Evolutionary conservation across 2,329 filamentous ascomycete genomes (phyloP).

Genomic region (Aspergillus persii): DNA sequence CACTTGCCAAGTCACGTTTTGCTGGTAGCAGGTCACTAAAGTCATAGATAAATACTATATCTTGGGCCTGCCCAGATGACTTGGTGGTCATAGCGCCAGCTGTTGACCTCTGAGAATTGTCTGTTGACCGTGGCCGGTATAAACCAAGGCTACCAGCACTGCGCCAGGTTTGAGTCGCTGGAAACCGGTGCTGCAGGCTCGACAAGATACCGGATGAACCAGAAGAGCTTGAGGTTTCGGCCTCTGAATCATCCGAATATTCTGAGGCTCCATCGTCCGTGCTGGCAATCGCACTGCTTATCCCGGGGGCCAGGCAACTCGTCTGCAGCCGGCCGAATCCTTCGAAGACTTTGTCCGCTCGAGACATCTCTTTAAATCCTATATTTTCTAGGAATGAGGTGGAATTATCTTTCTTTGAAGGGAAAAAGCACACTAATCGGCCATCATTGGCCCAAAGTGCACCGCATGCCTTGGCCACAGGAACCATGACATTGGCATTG

Average conservation of each 20-base stretch:
- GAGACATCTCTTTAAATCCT: constrained; percentile 49
- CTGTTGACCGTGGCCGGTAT: constrained; percentile 52
- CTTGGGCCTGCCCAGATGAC: constrained; percentile 53
- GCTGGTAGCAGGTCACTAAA: constrained; percentile 71
- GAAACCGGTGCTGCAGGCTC: constrained; percentile 48
- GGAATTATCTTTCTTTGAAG: constrained; percentile 51
- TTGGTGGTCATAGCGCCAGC: constrained; percentile 57
- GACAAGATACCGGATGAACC: constrained; percentile 44
- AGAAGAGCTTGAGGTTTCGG: constrained; percentile 58
- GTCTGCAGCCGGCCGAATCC: constrained; percentile 61
- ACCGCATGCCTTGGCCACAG: constrained; percentile 58
- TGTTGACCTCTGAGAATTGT: constrained; percentile 50
- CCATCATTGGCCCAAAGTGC: constrained; percentile 59
- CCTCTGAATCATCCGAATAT: constrained; percentile 53
- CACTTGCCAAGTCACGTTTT: constrained; percentile 70
- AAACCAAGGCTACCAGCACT: constrained; percentile 52
- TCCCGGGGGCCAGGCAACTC: constrained; percentile 46
- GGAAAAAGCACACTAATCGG: constrained; percentile 58
- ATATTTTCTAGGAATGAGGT: constrained; percentile 49
- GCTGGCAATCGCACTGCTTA: constrained; percentile 39
- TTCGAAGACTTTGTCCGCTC: constrained; percentile 58
- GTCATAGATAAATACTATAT: constrained; percentile 71
- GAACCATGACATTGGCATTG: constrained; percentile 63
- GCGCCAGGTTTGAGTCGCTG: constrained; percentile 53
- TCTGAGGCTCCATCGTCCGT: constrained; percentile 47